Percentiles rank a stretch among this genome's conserved stretches.
Evolutionary conservation across 768 basidiomycete genomes (phyloP).

Genomic region (Amanita thiersii): DNA sequence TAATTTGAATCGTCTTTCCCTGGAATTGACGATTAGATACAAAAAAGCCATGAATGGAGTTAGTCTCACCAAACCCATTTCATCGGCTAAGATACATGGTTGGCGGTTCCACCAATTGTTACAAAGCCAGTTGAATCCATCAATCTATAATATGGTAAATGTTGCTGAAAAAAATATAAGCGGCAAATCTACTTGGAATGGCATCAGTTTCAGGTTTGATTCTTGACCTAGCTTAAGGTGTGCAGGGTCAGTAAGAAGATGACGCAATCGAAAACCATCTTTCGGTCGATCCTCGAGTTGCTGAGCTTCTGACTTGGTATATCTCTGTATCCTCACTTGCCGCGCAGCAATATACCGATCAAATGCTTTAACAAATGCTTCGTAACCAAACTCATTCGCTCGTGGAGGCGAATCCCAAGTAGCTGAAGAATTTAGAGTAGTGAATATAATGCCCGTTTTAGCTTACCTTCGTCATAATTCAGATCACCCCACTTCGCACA

Average conservation of each 20-base stretch:
- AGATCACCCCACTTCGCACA: conserved; percentile 93
- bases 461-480: conserved; percentile 84
- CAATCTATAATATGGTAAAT: conserved; percentile 36
- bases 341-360: conserved; percentile 55
- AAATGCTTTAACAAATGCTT: conserved; percentile 64
- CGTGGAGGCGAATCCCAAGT: conserved; percentile 89
- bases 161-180: conserved; percentile 6
- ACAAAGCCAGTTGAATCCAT: conserved; percentile 79
- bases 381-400: conserved; percentile 43
- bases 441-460: conserved; percentile 1
- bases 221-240: conserved; percentile 66
- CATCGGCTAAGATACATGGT: conserved; percentile 88
- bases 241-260: conserved; percentile 38
- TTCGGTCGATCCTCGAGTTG: conserved; percentile 45
- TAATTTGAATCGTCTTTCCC: conserved; percentile 92
- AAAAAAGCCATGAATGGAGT: background rate
- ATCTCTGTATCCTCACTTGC: conserved; percentile 47
- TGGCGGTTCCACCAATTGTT: conserved; percentile 86
- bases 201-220: conserved; percentile 63
- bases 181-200: conserved; percentile 60
- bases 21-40: conserved; percentile 20
- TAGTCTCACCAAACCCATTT: conserved; percentile 80
- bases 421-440: conserved; percentile 35
- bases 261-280: conserved; percentile 41
- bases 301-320: conserved; percentile 30